Percentiles rank a stretch among this genome's conserved stretches.
These are phyloP conservation scores for Phytophthora brassicae DNA, from an alignment of 352 stramenopile genomes.

Conservation along the genomic window DNA sequence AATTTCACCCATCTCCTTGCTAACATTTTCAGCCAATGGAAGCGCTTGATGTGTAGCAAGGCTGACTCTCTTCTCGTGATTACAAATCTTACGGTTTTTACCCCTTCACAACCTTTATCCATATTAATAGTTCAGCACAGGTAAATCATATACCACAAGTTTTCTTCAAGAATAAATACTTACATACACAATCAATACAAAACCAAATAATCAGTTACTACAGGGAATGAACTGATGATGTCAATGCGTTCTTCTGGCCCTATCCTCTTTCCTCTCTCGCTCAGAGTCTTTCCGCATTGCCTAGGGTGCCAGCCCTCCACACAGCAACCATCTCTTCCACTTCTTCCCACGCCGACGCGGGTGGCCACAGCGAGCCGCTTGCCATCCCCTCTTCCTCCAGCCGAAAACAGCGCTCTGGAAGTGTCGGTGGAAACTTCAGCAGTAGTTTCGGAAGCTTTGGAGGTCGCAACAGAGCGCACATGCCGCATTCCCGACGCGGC, in stretches of 20 bases:
- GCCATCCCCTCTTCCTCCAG: conserved; percentile 4
- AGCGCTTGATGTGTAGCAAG: conserved; percentile 8
- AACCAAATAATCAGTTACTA: too few relatives aligned
- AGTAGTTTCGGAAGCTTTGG: conserved; percentile 25
- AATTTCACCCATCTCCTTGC: conserved; percentile 3
- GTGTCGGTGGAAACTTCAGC: conserved; percentile 16
- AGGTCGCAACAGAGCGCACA: conserved; percentile 23
- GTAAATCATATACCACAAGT: conserved; percentile 4
- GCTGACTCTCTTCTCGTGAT: conserved; percentile 16
- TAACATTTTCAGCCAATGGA: conserved; percentile 6
- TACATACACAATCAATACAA: too few relatives aligned
- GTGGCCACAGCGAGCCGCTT: conserved; percentile 24
- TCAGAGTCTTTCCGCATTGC: conserved; percentile 23
- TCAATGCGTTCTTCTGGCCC: conserved; percentile 5
- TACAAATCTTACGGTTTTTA: conserved; percentile 7
- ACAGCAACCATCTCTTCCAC: conserved; percentile 23
- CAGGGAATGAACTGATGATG: conserved; percentile 1
- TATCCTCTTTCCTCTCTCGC: conserved; percentile 19
- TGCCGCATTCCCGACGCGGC: conserved; percentile 20
- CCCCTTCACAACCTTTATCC: background rate
- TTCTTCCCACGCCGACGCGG: background rate
- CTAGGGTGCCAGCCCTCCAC: background rate
- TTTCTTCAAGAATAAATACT: too few relatives aligned
- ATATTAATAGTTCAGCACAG: too few relatives aligned
- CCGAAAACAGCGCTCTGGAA: conserved; percentile 23